Evolutionary conservation across 176 grass and related monocot species (phyloP).

Genomic region (Thinopyrum elongatum): DNA sequence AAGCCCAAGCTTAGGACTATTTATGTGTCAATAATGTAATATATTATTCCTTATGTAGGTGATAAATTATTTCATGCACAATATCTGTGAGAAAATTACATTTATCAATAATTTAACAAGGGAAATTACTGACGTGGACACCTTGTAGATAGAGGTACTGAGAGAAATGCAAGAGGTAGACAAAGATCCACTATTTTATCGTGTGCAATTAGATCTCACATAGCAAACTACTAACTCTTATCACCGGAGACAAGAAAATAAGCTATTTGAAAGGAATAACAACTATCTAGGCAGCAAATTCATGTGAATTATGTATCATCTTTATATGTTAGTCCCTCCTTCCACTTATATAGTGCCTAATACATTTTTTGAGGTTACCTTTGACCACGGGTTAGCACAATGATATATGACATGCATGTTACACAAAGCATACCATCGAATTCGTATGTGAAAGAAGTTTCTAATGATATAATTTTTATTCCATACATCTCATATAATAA

Average conservation of each 20-base stretch:
- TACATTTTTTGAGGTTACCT: too few relatives aligned
- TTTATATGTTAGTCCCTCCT: background rate
- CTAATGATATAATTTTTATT: too few relatives aligned
- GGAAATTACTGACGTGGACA: background rate
- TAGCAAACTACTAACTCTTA: background rate
- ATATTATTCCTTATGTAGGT: background rate
- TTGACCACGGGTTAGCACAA: too few relatives aligned
- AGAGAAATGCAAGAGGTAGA: background rate
- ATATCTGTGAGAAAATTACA: background rate
- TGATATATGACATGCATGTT: too few relatives aligned
- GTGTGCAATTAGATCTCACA: background rate
- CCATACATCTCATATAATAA: too few relatives aligned
- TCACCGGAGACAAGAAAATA: background rate
- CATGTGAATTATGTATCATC: background rate
- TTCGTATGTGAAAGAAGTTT: too few relatives aligned
- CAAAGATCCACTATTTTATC: background rate
- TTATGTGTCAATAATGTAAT: background rate
- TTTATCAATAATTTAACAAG: background rate
- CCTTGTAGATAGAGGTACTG: background rate
- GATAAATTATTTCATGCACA: background rate
- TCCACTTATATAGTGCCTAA: too few relatives aligned
- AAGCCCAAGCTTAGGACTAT: background rate
- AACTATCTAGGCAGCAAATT: background rate
- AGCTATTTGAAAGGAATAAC: constrained; percentile 8
- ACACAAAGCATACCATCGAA: too few relatives aligned